phyloP scores from a whole-genome alignment of 1,284 basidiomycete species.

The Fomitopsis schrenkii region DNA sequence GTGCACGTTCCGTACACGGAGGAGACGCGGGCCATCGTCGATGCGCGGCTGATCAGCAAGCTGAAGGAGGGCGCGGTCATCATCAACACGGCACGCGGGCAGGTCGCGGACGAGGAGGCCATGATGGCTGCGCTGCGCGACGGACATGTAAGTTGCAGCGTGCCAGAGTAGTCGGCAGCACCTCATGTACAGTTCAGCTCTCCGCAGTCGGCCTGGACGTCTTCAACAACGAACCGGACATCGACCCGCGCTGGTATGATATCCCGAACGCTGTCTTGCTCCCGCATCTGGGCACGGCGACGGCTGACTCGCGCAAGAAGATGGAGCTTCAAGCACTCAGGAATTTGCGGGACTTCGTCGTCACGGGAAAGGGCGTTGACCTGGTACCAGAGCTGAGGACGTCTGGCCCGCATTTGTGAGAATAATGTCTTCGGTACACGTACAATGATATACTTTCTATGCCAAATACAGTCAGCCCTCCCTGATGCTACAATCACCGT shows the following conservation, averaged over 20 bases:
- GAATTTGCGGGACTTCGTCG: conserved; percentile 68
- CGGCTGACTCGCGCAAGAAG: conserved; percentile 72
- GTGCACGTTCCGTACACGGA: conserved; percentile 68
- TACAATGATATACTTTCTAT: too few species aligned
- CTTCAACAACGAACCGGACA: conserved; percentile 83
- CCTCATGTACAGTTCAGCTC: conserved; percentile 42
- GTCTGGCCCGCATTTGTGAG: too few species aligned
- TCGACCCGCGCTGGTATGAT: conserved; percentile 76
- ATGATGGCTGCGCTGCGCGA: conserved; percentile 81
- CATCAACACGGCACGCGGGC: conserved; percentile 89
- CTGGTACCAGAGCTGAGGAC: conserved; percentile 55
- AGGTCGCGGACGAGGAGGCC: conserved; percentile 85
- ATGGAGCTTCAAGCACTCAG: conserved; percentile 79
- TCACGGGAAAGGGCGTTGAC: conserved; percentile 59
- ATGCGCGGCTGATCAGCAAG: conserved; percentile 72
- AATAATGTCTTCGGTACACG: too few species aligned
- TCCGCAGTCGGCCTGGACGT: conserved; percentile 86
- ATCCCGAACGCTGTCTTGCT: conserved; percentile 82
- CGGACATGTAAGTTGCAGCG: conserved; percentile 61
- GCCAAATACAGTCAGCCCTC: too few species aligned
- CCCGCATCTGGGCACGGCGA: conserved; percentile 91
- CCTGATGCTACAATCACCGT: too few species aligned
- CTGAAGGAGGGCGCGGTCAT: conserved; percentile 82
- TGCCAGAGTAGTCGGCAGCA: conserved; percentile 10
- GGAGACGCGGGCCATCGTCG: conserved; percentile 76